Evolutionary conservation across 2,329 filamentous ascomycete genomes (phyloP).

Genomic region (Parastagonospora nodorum): DNA sequence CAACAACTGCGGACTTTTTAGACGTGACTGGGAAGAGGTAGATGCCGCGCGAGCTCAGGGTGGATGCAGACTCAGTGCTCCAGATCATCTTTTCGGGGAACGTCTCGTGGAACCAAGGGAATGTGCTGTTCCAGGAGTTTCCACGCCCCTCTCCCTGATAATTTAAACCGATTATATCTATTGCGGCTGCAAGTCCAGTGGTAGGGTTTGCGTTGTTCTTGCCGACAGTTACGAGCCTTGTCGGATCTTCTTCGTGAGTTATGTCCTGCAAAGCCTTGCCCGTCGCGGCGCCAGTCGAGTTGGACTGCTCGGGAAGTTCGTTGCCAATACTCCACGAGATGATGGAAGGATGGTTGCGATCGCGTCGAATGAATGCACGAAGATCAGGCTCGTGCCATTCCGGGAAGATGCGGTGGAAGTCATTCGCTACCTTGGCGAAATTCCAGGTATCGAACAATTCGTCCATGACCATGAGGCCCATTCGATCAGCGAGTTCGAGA

Average conservation of each 20-base stretch:
- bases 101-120: constrained; percentile 50
- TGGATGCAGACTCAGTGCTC: constrained; percentile 44
- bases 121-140: constrained; percentile 48
- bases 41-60: constrained; percentile 57
- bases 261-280: constrained; percentile 50
- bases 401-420: constrained; percentile 58
- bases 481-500: constrained; percentile 55
- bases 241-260: constrained; percentile 54
- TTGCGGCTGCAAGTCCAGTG: constrained; percentile 45
- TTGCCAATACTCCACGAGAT: constrained; percentile 61
- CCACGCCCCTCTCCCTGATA: constrained; percentile 60
- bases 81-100: constrained; percentile 55
- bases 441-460: constrained; percentile 62
- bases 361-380: constrained; percentile 57
- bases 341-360: constrained; percentile 61
- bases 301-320: constrained; percentile 57
- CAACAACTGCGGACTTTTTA: constrained; percentile 47
- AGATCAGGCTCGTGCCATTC: constrained; percentile 62
- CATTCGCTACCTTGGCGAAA: constrained; percentile 53
- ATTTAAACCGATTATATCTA: constrained; percentile 60
- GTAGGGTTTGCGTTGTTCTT: constrained; percentile 55
- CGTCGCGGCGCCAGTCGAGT: constrained; percentile 37
- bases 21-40: constrained; percentile 59
- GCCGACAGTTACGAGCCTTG: constrained; percentile 51
- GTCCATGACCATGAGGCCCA: constrained; percentile 59